Conservation (phyloP, 1,284 basidiomycete species). For the Trametes pubescens region DNA sequence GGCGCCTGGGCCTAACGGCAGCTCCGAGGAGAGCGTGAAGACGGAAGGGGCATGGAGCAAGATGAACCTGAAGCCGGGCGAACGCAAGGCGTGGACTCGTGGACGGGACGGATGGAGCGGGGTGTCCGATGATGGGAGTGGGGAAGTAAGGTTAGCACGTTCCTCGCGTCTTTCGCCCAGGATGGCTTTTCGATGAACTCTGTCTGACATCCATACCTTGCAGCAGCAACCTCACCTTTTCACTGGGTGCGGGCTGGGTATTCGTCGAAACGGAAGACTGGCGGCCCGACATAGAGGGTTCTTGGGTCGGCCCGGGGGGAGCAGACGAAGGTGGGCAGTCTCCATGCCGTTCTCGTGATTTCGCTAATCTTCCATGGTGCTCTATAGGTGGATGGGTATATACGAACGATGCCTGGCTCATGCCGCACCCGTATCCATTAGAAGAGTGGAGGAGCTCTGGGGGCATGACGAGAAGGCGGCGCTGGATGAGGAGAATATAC, state of each 20-base stretch:
- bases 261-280: constrained; percentile 81
- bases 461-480: constrained; percentile 67
- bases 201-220: constrained; percentile 30
- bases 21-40: constrained; percentile 36
- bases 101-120: constrained; percentile 78
- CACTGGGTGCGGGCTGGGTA: constrained; percentile 70
- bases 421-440: constrained; percentile 51
- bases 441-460: constrained; percentile 52
- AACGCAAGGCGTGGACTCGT: constrained; percentile 73
- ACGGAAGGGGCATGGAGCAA: constrained; percentile 62
- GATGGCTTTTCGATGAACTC: constrained; percentile 3
- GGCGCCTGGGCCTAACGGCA: constrained; percentile 33
- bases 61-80: constrained; percentile 57
- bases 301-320: constrained; percentile 56
- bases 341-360: neutral
- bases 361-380: neutral
- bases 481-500: constrained; percentile 74
- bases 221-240: constrained; percentile 81
- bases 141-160: constrained; percentile 69
- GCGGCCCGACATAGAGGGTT: constrained; percentile 67
- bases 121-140: constrained; percentile 50
- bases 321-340: constrained; percentile 53
- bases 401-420: constrained; percentile 75
- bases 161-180: constrained; percentile 7
- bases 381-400: constrained; percentile 77